Percentiles rank a stretch among this genome's conserved stretches.
Evolutionary conservation across 1,284 basidiomycete genomes (phyloP).

Genomic region (Stereum hirsutum): DNA sequence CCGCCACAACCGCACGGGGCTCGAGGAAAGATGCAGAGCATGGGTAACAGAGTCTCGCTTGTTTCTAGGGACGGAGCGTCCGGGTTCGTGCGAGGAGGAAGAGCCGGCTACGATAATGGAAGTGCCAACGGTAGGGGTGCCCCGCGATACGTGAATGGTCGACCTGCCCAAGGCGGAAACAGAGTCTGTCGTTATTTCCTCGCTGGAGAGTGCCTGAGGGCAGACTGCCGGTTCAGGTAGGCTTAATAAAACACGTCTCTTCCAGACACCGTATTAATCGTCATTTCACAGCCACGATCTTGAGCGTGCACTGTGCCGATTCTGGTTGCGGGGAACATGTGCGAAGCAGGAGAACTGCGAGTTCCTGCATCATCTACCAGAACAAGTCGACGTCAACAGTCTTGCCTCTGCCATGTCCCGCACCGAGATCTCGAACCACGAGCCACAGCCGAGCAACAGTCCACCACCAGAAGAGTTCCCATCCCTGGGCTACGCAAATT

Average conservation of each 20-base stretch:
- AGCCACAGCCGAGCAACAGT: conserved; percentile 25
- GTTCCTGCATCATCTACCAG: conserved; percentile 85
- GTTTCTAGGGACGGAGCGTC: conserved; percentile 41
- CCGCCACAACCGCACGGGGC: conserved; percentile 32
- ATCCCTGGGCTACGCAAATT: conserved; percentile 42
- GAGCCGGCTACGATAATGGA: conserved; percentile 27
- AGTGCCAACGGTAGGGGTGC: conserved; percentile 36
- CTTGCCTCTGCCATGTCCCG: conserved; percentile 66
- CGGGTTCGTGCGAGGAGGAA: conserved; percentile 30
- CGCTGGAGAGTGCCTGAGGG: conserved; percentile 90
- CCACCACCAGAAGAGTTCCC: conserved; percentile 83
- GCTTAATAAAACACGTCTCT: conserved; percentile 15
- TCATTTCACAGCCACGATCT: conserved; percentile 64
- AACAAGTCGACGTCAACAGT: conserved; percentile 62
- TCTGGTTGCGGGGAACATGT: conserved; percentile 96
- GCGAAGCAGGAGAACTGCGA: conserved; percentile 89
- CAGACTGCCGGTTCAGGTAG: conserved; percentile 96
- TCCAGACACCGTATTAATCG: conserved; percentile 6
- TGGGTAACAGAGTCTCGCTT: conserved; percentile 55
- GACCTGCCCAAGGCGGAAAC: conserved; percentile 50
- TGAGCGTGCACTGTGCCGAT: conserved; percentile 89
- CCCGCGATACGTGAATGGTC: conserved; percentile 42
- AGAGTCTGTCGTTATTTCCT: conserved; percentile 94
- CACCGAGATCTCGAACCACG: conserved; percentile 47
- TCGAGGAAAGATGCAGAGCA: conserved; percentile 45